Base-by-base conservation (phyloP, 2,329 filamentous ascomycete species). In the Colletotrichum eremochloae region DNA sequence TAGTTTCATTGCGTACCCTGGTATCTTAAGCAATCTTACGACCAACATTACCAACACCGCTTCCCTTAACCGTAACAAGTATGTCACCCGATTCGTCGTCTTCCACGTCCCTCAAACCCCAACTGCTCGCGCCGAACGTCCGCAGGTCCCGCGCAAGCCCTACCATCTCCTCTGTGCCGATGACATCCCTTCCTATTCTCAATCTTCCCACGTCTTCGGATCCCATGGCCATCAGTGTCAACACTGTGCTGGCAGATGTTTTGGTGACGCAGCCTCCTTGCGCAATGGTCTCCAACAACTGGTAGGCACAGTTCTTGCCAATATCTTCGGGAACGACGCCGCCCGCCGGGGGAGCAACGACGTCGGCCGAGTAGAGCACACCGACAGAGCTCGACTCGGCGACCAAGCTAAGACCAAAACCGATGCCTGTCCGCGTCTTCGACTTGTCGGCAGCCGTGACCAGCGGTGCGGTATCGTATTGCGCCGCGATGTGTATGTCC, bases 201-300 rank as follows among this genome's bases (percentile, higher is more conserved):
- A 99, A 81, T 71, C 96, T 89, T 5, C 96, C 96, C 18, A 99
- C 95, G 81, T 99, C 96, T 80, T 98, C 96, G 1, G 93, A 94
- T 0, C 96, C 96, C 96, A 99, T 98, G 44, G 95, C 94, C 96
- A 99, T 99, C 74, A 99, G 86, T 24, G 92, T 93, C 65, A 99
- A 82, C 75, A 97, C 88, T 0, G 92, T 96, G 3, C 90, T 86
- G 6, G 92, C 91, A 2, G 94, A 93, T 3, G 92, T 88, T 18
- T 86, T 87, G 65, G 91, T 92, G 3, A 94, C 93, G 80, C 94
- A 97, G 1, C 96, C 96, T 14, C 95, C 96, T 76, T 92, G 89
- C 63, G 89, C 89, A 73, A 98, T 92, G 31, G 91, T 88, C 82
- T 98, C 95, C 15, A 99, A 85, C 63, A 99, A 84, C 81, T 98